Conservation (phyloP, 192 early-diverging fungal genomes). For the Coemansia sp. region DNA sequence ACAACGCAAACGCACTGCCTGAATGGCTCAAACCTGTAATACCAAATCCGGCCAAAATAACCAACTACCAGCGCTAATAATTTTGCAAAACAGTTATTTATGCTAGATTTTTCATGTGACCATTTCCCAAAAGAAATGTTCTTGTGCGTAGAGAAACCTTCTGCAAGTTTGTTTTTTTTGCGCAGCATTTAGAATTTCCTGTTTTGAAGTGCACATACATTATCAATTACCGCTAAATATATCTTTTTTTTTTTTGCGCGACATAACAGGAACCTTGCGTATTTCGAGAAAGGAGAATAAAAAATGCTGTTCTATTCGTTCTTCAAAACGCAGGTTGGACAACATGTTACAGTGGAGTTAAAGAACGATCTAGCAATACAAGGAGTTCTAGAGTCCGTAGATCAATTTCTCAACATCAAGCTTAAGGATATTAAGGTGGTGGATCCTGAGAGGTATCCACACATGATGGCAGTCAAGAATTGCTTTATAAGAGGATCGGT, state of each 20-base stretch:
- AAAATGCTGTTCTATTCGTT: conserved; percentile 97
- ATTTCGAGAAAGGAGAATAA: not conserved
- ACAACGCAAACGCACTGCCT: no score
- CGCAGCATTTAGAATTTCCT: not conserved
- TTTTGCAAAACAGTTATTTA: no score
- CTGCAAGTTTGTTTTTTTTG: not conserved
- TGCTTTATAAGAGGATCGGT: conserved; percentile 99
- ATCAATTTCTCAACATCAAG: conserved; percentile 99
- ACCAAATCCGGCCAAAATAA: no score
- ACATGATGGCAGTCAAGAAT: conserved; percentile 98
- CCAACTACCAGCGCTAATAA: no score
- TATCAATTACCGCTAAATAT: not conserved
- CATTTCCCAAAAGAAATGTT: not conserved
- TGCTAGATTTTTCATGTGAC: conserved; percentile 9
- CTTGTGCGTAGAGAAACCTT: not conserved
- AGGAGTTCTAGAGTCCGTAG: conserved; percentile 93
- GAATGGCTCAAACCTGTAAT: no score
- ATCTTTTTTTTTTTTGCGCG: conserved; percentile 1
- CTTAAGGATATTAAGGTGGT: conserved; percentile 87
- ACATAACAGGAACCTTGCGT: not conserved
- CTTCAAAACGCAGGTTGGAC: conserved; percentile 98
- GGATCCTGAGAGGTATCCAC: conserved; percentile 86
- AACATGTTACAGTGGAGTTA: conserved; percentile 93
- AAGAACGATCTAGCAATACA: conserved; percentile 96
- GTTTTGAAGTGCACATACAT: not conserved